Evolutionary conservation across 2,329 filamentous ascomycete species (phyloP), one percentile per base, ranked within the genome.

Genomic region (Xylaria sp.): DNA sequence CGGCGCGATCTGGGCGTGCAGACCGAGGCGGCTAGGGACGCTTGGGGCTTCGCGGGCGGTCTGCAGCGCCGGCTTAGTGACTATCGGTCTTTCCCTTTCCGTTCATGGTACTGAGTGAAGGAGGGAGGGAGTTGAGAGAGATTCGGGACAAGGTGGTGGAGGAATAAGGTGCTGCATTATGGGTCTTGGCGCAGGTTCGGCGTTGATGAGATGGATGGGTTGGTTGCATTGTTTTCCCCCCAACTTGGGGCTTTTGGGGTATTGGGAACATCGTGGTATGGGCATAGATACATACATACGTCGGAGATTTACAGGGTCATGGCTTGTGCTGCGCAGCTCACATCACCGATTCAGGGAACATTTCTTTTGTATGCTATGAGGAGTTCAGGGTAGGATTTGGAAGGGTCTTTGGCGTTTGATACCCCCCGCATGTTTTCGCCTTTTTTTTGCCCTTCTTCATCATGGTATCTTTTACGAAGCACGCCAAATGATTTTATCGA

Each of bases 31-130:
- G 45, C 69, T 0, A 59, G 64, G 3, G 54, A 69, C 0, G 65
- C 66, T 5, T 66, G 70, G 49, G 54, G 42, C 1, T 13, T 69
- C 1, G 66, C 73, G n/a, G 51, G 69, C n/a, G 68, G 73, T 0
- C 69, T 71, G 49, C 61, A 53, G 25, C 65, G 60, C 3, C 64
- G 47, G 27, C 59, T 75, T 10, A 62, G 59, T 5, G 57, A 56
- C 7, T 58, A 57, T 31, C 67, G 67, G 15, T 50, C 59, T 29
- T 22, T 71, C 3, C 49, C 64, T 13, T 49, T 64, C n/a, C 53
- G 59, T 17, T 53, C 58, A 3, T 55, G 69, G 38, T 73, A 70
- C 20, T 72, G 31, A 66, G 42, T n/a, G 45, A 15, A 20, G 25
- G 15, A 20, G 39, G 10, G 39, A 25, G n/a, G 22, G n/a, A n/a